Conservation (phyloP, 345 rosid genomes). For the Aethionema arabicum region DNA sequence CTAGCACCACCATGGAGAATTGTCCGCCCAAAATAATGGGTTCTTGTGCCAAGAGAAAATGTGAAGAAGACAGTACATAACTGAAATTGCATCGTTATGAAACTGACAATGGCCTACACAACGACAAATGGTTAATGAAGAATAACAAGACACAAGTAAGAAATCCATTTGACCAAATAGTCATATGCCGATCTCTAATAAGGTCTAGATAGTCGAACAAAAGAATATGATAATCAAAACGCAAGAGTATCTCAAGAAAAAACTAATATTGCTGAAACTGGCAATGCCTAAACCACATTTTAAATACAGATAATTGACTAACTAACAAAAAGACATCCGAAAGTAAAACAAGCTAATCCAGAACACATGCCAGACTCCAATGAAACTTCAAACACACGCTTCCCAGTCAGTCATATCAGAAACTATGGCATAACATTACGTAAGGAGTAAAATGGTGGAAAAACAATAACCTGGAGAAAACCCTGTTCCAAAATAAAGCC, state of each 20-base stretch:
- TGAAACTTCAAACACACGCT: conserved; percentile 13
- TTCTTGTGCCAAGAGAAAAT: conserved; percentile 90
- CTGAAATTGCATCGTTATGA: conserved; percentile 92
- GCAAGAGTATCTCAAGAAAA: background rate
- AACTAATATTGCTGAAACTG: background rate
- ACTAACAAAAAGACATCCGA: conserved; percentile 10
- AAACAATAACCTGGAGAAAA: conserved; percentile 38
- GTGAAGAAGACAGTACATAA: conserved; percentile 98
- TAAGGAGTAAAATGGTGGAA: conserved; percentile 14
- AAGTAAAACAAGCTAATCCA: conserved; percentile 9
- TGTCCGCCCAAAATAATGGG: conserved; percentile 96
- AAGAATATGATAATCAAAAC: background rate
- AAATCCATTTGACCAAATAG: background rate
- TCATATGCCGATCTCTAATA: conserved; percentile 6
- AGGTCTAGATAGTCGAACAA: conserved; percentile 14
- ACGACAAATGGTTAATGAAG: conserved; percentile 6
- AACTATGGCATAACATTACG: conserved; percentile 11
- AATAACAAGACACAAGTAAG: conserved; percentile 23
- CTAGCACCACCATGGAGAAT: conserved; percentile 98
- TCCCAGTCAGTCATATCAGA: conserved; percentile 18
- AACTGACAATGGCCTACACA: conserved; percentile 85
- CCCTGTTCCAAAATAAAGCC: conserved; percentile 48
- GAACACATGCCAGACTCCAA: conserved; percentile 13
- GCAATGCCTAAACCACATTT: conserved; percentile 1
- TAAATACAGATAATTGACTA: background rate